Evolutionary conservation across 257 asterid genomes (phyloP), one percentile per base, ranked within the genome.

Genomic region (Nicotiana knightiana): DNA sequence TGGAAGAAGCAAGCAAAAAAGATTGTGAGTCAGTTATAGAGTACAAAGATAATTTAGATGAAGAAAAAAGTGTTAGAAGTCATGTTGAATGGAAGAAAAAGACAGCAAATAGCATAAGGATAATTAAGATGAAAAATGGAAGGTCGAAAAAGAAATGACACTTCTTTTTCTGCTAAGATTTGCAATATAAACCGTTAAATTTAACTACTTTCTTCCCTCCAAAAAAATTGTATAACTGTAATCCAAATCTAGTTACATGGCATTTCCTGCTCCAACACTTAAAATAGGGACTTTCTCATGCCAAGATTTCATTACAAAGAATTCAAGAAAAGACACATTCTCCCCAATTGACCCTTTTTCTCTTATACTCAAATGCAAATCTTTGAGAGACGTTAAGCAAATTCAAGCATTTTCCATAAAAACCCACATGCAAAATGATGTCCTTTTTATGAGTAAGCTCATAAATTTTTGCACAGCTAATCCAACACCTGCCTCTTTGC

Each of bases 381-480:
- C 87, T 76, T 82, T 87, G 39, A 84, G 70, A 76, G 87, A 88
- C 18, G 77, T 82, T 18, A 83, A 83, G 48, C 90, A 87, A 85
- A 83, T 85, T n/a, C 89, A 87, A 65, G 89, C 90, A 58, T 82
- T 64, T 61, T 79, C 85, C 57, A 80, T 84, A 79, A 87, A 87
- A 82, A 85, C 85, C 86, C 86, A 81, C 13, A 58, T 61, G 28
- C 90, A 87, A 85, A 66, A 79, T 67, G 82, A 85, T 51, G 37
- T 33, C 35, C 26, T 76, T 84, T 21, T 76, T 78, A n/a, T 86
- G 10, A 84, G 73, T 63, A 51, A 86, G 48, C 73, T 86, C 71
- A 86, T 84, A 15, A 66, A 82, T 28, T 79, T 48, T 75, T 88
- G 85, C 76, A 76, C 82, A 11, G 0, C n/a, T 1, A 13, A 37